Percentiles rank a stretch among this genome's conserved stretches.
phyloP scores from a whole-genome alignment of 2,329 filamentous ascomycete genomes.

The Trichoderma koningii region DNA sequence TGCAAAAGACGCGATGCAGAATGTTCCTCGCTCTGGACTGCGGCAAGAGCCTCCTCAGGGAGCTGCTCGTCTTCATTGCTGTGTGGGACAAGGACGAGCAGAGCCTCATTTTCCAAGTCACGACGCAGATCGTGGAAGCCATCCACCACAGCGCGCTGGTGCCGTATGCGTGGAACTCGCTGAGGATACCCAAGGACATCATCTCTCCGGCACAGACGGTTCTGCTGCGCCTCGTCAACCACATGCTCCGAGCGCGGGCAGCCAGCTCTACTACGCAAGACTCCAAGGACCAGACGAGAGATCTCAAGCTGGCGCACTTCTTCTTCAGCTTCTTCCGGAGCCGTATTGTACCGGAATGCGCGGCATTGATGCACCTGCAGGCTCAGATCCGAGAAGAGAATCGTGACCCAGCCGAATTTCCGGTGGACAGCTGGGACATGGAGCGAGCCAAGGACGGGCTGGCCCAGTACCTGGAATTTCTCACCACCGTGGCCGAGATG shows the following conservation, averaged over 20 bases:
- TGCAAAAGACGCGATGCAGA: conserved; percentile 87
- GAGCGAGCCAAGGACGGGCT: conserved; percentile 94
- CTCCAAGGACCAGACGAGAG: conserved; percentile 56
- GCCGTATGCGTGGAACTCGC: conserved; percentile 88
- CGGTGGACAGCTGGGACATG: conserved; percentile 96
- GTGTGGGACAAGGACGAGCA: conserved; percentile 95
- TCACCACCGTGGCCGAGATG: conserved; percentile 85
- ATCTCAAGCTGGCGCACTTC: conserved; percentile 74
- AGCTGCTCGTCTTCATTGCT: conserved; percentile 92
- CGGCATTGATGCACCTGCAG: conserved; percentile 91
- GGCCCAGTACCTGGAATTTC: conserved; percentile 91
- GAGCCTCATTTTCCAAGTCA: conserved; percentile 94
- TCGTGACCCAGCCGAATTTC: conserved; percentile 81
- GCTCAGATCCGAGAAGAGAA: conserved; percentile 80
- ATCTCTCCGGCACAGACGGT: conserved; percentile 94
- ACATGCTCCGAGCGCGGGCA: conserved; percentile 71
- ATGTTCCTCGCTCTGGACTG: conserved; percentile 88
- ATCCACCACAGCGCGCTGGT: conserved; percentile 87
- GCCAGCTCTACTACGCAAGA: conserved; percentile 48
- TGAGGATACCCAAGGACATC: conserved; percentile 91
- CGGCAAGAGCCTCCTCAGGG: conserved; percentile 82
- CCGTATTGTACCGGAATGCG: conserved; percentile 90
- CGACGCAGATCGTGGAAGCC: conserved; percentile 91
- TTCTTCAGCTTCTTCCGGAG: conserved; percentile 90
- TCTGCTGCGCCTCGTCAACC: conserved; percentile 84